phyloP scores from a whole-genome alignment of 78 protist genomes.

The Dictyostelium intermedium region DNA sequence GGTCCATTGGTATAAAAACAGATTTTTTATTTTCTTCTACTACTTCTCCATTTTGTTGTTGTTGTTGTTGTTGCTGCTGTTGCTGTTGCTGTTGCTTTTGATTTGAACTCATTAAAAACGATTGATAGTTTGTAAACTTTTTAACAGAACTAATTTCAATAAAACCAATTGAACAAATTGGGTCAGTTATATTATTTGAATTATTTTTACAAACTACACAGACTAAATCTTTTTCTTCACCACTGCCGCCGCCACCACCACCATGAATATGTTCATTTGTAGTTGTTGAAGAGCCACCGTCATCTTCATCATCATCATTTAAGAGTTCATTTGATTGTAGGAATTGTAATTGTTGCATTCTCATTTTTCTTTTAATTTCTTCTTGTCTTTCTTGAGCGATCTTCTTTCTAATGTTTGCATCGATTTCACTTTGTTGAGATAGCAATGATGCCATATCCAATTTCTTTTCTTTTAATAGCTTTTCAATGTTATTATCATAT shows the following conservation, averaged over 20 bases:
- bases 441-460: slow-evolving; percentile 3
- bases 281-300: neutral
- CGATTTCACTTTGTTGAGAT: slow-evolving; percentile 11
- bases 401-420: slow-evolving; percentile 3
- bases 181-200: neutral
- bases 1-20: neutral
- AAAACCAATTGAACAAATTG: slow-evolving; percentile 40
- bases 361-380: slow-evolving; percentile 55
- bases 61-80: neutral
- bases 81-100: no score
- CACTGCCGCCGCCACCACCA: no score
- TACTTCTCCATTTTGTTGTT: neutral
- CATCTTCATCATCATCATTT: neutral
- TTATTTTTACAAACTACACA: slow-evolving; percentile 42
- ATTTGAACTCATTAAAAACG: neutral
- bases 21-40: neutral
- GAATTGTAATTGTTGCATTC: slow-evolving; percentile 51
- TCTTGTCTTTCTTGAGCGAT: slow-evolving; percentile 22
- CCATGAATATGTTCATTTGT: neutral
- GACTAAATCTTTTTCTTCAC: neutral
- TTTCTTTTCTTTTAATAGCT: neutral
- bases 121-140: neutral
- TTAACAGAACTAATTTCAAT: neutral
- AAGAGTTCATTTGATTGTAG: neutral
- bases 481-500: neutral